Evolutionary conservation across 192 early-diverging fungal genomes (phyloP).

Genomic region (Phlyctochytrium planicorne): DNA sequence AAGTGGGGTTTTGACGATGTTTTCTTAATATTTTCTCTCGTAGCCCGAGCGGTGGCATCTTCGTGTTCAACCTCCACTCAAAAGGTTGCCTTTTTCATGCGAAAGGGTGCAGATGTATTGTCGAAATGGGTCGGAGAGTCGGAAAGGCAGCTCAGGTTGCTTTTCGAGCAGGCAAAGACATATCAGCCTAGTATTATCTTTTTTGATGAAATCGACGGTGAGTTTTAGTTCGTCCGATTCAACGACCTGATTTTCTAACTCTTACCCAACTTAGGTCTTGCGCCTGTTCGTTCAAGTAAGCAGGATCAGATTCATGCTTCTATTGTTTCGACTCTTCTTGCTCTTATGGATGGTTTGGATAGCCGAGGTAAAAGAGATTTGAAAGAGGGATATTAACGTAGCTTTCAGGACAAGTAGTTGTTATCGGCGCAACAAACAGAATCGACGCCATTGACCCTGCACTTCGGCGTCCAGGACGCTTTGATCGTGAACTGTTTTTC

Average conservation of each 20-base stretch:
- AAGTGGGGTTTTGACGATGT: slow-evolving; percentile 14
- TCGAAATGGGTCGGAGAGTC: slow-evolving; percentile 77
- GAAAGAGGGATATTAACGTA: not conserved
- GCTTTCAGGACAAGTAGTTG: slow-evolving; percentile 63
- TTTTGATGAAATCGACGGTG: slow-evolving; percentile 80
- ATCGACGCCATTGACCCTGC: slow-evolving; percentile 78
- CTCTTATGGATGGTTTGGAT: slow-evolving; percentile 77
- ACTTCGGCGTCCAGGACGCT: slow-evolving; percentile 69
- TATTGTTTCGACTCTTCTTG: slow-evolving; percentile 70
- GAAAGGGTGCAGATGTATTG: slow-evolving; percentile 70
- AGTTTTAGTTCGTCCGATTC: not conserved
- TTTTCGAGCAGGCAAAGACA: slow-evolving; percentile 70
- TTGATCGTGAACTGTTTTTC: slow-evolving; percentile 75
- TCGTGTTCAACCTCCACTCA: slow-evolving; percentile 41
- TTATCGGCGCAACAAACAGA: slow-evolving; percentile 75
- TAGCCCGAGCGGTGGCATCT: slow-evolving; percentile 43
- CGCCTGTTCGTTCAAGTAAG: slow-evolving; percentile 62
- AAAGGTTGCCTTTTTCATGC: slow-evolving; percentile 69
- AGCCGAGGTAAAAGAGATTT: slow-evolving; percentile 38
- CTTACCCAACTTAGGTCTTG: slow-evolving; percentile 47
- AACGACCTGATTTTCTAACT: too few species aligned
- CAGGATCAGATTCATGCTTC: slow-evolving; percentile 69
- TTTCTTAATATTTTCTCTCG: not conserved
- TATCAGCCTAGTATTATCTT: slow-evolving; percentile 75
- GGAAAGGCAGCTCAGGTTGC: slow-evolving; percentile 60